Conservation (phyloP, 192 early-diverging fungal species). For the Gamsiella multidivaricata region DNA sequence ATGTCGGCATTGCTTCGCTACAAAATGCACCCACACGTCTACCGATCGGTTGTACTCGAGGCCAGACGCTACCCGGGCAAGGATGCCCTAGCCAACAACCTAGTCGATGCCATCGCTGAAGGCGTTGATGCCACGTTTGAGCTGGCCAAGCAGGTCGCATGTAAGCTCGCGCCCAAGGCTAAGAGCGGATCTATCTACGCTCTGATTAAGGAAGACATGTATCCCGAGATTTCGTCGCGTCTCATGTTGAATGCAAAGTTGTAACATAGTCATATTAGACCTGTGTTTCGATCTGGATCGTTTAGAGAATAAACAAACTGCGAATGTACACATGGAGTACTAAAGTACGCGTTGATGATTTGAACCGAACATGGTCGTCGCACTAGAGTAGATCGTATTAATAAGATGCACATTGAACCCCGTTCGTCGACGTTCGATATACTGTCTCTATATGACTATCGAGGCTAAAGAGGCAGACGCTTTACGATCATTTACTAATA, state of each 20-base stretch:
- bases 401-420: too few relatives aligned
- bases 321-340: too few relatives aligned
- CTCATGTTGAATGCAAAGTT: constrained; percentile 11
- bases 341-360: too few relatives aligned
- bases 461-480: too few relatives aligned
- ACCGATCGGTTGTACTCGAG: constrained; percentile 72
- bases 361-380: too few relatives aligned
- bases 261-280: too few relatives aligned
- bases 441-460: too few relatives aligned
- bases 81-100: constrained; percentile 67
- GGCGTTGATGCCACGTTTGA: constrained; percentile 58
- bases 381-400: too few relatives aligned
- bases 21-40: constrained; percentile 68
- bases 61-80: constrained; percentile 69
- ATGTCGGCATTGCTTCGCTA: constrained; percentile 75
- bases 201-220: constrained; percentile 75
- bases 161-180: constrained; percentile 66
- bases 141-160: constrained; percentile 67
- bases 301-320: too few relatives aligned
- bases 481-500: too few relatives aligned
- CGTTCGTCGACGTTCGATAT: too few relatives aligned
- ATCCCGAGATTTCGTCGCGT: constrained; percentile 55
- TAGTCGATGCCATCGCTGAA: constrained; percentile 69
- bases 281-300: too few relatives aligned
- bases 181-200: constrained; percentile 64